phyloP scores from a whole-genome alignment of 73 alveolate species.

The Stentor roeselii region DNA sequence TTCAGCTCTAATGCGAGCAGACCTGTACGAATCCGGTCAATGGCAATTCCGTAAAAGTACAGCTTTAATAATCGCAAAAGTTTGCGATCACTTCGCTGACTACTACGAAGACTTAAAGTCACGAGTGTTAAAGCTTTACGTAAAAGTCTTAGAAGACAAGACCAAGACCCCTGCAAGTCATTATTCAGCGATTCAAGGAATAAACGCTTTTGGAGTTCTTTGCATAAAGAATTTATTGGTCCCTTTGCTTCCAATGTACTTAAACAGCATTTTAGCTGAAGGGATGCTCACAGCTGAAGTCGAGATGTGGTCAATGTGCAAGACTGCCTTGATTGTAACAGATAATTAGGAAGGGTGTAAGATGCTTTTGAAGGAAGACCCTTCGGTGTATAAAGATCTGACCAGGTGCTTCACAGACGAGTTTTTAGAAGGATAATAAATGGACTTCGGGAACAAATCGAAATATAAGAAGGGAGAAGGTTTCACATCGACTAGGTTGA shows the following conservation, averaged over 20 bases:
- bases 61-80: constrained; percentile 16
- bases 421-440: background rate
- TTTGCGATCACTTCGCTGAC: background rate
- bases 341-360: constrained; percentile 14
- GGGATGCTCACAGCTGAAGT: background rate
- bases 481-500: too few relatives aligned
- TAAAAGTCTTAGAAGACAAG: background rate
- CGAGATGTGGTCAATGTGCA: background rate
- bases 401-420: background rate
- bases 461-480: too few relatives aligned
- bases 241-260: background rate
- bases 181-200: constrained; percentile 21
- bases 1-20: background rate
- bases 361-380: background rate
- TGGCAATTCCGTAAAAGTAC: constrained; percentile 6
- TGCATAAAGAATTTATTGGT: background rate
- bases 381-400: background rate
- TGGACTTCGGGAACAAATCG: too few relatives aligned
- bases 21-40: background rate
- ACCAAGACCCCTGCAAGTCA: background rate
- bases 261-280: background rate
- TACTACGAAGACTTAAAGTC: constrained; percentile 21
- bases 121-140: background rate
- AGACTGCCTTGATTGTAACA: constrained; percentile 7
- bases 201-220: constrained; percentile 14